Evolutionary conservation across 2,329 filamentous ascomycete species (phyloP).

Genomic region (Talaromyces funiculosus): DNA sequence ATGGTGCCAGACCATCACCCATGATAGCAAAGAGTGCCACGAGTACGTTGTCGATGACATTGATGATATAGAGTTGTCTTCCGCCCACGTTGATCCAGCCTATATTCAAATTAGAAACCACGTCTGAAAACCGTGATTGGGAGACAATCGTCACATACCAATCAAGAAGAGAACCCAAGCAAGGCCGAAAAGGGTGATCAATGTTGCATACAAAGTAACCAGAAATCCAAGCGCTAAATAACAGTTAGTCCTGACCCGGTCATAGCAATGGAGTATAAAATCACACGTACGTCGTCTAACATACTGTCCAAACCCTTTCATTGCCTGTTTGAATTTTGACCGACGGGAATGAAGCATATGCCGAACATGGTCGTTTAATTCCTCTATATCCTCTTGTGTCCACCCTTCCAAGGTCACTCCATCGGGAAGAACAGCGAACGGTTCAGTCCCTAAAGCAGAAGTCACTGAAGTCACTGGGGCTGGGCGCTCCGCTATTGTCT

Average conservation of each 20-base stretch:
- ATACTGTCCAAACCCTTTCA: conserved; percentile 78
- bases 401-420: conserved; percentile 67
- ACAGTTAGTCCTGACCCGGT: background rate
- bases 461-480: conserved; percentile 56
- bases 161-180: conserved; percentile 91
- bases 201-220: conserved; percentile 73
- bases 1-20: conserved; percentile 66
- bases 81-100: conserved; percentile 78
- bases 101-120: conserved; percentile 17
- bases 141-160: conserved; percentile 39
- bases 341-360: conserved; percentile 81
- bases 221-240: conserved; percentile 66
- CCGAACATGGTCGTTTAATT: conserved; percentile 78
- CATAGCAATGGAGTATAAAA: background rate
- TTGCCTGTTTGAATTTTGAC: conserved; percentile 69
- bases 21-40: conserved; percentile 67
- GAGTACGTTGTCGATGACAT: conserved; percentile 65
- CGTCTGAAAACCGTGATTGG: background rate
- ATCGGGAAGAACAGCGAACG: conserved; percentile 74
- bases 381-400: conserved; percentile 65
- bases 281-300: conserved; percentile 60
- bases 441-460: conserved; percentile 61
- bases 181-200: conserved; percentile 78
- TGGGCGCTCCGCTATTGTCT: conserved; percentile 10
- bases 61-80: conserved; percentile 62